Base-by-base conservation (phyloP, 306 rosid species). In the Coriaria nepalensis region DNA sequence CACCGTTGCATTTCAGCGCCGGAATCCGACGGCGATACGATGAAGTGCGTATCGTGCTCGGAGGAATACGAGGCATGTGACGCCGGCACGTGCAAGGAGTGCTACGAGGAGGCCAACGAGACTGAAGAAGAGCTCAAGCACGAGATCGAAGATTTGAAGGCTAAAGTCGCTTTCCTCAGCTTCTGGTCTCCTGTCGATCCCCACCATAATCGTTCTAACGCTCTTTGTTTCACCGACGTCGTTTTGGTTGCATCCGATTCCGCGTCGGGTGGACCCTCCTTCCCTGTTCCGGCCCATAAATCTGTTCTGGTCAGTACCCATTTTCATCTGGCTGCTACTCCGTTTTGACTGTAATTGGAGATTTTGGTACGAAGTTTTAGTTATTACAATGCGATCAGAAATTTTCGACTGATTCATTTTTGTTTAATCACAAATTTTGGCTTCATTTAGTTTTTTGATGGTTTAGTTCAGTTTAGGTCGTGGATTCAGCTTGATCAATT, bases 41-140 rank as follows among this genome's bases (percentile, higher is more conserved):
- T 59, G 77, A 61, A 32, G 15, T 82, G 87, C 65, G 10, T 70
- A 1, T 82, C 87, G 8, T 78, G 87, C 57, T 51, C 13, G 45
- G 83, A 57, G 45, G 35, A 35, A 13, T 76, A 67, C 63, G 56
- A 56, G 29, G 35, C 62, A 1, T 52, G 40, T 4, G 67, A 62
- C 11, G 78, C 72, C 10, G 97, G 87, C 49, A 90, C 93, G 15
- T 81, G 97, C 79, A 77, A 56, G 56, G 84, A 66, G 67, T 90
- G 95, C 67, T 84, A 81, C 68, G 82, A 70, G 34, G 93, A 83
- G 65, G 93, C 86, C 52, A 78, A 81, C 66, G 95, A 80, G 43
- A 77, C 72, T 2, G 70, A 81, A 67, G 84, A 88, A 14, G 93
- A 78, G 61, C 79, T 76, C 56, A 81, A 79, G 68, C 69, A 68